phyloP scores from a whole-genome alignment of 768 basidiomycete genomes.

The Lactarius quietus region DNA sequence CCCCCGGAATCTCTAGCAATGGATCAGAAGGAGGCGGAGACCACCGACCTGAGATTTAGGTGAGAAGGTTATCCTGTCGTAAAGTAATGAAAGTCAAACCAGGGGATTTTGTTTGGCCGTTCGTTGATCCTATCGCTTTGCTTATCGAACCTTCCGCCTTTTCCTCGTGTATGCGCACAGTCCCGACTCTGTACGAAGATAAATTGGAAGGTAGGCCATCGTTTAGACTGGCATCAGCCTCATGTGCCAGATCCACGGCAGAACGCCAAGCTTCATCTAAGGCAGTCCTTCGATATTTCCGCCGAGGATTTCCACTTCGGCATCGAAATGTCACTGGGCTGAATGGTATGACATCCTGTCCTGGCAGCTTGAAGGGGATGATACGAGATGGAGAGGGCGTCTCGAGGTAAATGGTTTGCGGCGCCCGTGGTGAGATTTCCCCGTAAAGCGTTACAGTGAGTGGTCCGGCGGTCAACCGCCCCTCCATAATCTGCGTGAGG shows the following conservation, averaged over 20 bases:
- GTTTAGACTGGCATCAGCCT: conserved; percentile 21
- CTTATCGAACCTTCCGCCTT: not conserved
- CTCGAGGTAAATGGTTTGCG: conserved; percentile 29
- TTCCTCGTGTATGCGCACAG: not conserved
- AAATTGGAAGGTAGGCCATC: conserved; percentile 26
- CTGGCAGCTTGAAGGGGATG: conserved; percentile 36
- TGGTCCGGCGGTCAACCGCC: conserved; percentile 30
- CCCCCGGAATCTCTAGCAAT: conserved; percentile 59
- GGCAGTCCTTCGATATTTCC: conserved; percentile 10
- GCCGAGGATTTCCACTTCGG: not conserved
- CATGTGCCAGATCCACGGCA: conserved; percentile 24
- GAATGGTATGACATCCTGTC: conserved; percentile 42
- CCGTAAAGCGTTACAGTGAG: conserved; percentile 34
- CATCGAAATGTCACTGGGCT: conserved; percentile 35
- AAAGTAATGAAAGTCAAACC: conserved; percentile 22
- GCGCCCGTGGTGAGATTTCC: conserved; percentile 28
- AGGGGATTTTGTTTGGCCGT: not conserved
- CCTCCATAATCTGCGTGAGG: conserved; percentile 13
- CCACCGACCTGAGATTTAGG: conserved; percentile 29
- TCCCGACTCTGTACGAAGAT: conserved; percentile 18
- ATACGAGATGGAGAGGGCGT: conserved; percentile 41
- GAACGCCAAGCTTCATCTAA: conserved; percentile 23
- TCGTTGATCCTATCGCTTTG: not conserved
- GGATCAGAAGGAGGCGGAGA: conserved; percentile 46
- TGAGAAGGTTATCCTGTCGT: conserved; percentile 21